phyloP scores from a whole-genome alignment of 345 rosid species.

The Lepidium aucheri region DNA sequence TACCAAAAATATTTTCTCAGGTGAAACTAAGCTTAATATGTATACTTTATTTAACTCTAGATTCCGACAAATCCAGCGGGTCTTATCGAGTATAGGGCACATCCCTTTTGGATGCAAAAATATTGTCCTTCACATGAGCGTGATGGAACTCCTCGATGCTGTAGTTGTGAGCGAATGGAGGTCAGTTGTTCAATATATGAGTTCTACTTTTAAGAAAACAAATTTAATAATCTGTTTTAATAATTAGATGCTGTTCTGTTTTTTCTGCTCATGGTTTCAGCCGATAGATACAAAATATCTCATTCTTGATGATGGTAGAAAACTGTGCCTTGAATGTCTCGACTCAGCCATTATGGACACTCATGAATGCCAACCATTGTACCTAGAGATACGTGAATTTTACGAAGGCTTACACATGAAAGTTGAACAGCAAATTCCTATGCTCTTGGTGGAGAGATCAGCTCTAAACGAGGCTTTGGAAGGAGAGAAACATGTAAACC shows the following conservation, averaged over 20 bases:
- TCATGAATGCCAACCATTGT: slow-evolving; percentile 72
- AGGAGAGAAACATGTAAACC: slow-evolving; percentile 46
- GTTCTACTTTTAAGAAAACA: background rate
- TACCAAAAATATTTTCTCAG: background rate
- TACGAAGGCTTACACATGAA: slow-evolving; percentile 86
- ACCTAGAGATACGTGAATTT: slow-evolving; percentile 68
- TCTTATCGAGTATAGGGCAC: slow-evolving; percentile 63
- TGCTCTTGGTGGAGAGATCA: slow-evolving; percentile 78
- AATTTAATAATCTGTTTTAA: background rate
- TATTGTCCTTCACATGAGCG: slow-evolving; percentile 92
- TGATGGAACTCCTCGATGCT: slow-evolving; percentile 74
- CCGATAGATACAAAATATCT: slow-evolving; percentile 46
- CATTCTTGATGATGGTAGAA: slow-evolving; percentile 72
- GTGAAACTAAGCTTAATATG: background rate
- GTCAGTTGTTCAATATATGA: slow-evolving; percentile 32
- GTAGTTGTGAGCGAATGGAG: slow-evolving; percentile 84
- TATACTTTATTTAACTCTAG: slow-evolving; percentile 23
- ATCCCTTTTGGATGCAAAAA: slow-evolving; percentile 81
- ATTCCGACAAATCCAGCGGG: slow-evolving; percentile 66
- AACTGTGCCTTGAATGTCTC: slow-evolving; percentile 77
- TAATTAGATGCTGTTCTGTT: background rate
- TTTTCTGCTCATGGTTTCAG: slow-evolving; percentile 36
- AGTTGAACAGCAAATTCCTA: slow-evolving; percentile 65
- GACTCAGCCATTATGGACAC: slow-evolving; percentile 81
- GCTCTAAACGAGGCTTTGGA: slow-evolving; percentile 77